Evolutionary conservation across 495 filamentous ascomycete genomes (phyloP), one percentile per base, ranked within the genome.

Genomic region (Aspergillus taichungensis): DNA sequence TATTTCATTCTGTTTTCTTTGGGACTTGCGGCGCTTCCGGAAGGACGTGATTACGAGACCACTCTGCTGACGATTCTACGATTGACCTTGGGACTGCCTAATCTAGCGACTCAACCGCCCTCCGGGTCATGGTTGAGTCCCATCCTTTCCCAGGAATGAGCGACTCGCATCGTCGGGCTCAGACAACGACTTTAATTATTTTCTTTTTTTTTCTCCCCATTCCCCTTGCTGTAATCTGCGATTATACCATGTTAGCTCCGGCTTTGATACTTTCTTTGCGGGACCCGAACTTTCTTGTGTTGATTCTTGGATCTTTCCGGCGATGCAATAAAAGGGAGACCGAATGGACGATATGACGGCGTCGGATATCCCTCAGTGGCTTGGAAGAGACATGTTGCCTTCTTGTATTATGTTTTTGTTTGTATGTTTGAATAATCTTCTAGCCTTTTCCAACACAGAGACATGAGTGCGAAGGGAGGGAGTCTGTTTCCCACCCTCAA

Each of bases 381-480:
- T 42, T 36, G 30, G 37, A 50, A 30, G 42, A 51, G 12, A 35
- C 41, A 13, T 27, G 27, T 46, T 52, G 44, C 45, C 44, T 54
- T 53, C 45, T 54, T 59, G 49, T 59, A 53, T 50, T 53, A 54
- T 59, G 47, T 18, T 51, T 51, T 51, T 38, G 30, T 29, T 36
- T 34, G 30, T 54, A 44, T 37, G 44, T 46, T 47, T 51, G 52
- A 49, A 46, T 49, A 51, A 47, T 55, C 36, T 36, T 27, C 37
- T 6, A 12, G 30, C 35, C 35, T 40, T 42, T 30, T 37, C 37
- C 42, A 32, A 39, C 32, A 12, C 36, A 14, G 24, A 37, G 14
- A n/a, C 32, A 34, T 42, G 28, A 37, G 34, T 28, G 13, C 6
- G 30, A 24, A 4, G 18, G 18, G 18, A 24, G 18, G 18, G 18